A percentile compares a stretch with the other conserved stretches of the same genome.
These are phyloP conservation scores for Trametes sanguinea DNA, from an alignment of 768 basidiomycete species.

Conservation along the genomic window DNA sequence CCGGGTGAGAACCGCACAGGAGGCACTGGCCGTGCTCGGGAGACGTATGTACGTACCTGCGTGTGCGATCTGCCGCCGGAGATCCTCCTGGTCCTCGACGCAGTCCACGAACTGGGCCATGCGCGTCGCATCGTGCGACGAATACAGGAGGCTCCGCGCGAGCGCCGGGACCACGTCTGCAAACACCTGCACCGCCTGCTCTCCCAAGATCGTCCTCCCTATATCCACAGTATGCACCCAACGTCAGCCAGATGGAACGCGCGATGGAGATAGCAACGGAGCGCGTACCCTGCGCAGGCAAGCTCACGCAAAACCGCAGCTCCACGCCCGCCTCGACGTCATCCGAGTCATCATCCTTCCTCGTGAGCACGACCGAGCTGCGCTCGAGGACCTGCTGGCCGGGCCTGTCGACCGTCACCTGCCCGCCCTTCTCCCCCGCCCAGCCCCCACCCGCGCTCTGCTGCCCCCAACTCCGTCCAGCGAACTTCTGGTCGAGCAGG, in stretches of 20 bases:
- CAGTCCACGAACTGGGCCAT: conserved; percentile 17
- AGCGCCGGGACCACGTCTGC: conserved; percentile 6
- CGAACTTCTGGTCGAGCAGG: background rate
- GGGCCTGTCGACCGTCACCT: conserved; percentile 16
- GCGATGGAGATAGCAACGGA: too few relatives aligned
- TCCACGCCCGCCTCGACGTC: conserved; percentile 11
- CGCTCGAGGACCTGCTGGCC: conserved; percentile 25
- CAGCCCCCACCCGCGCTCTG: background rate
- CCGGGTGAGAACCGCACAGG: too few relatives aligned
- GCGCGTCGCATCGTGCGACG: background rate
- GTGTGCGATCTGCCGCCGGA: conserved; percentile 8
- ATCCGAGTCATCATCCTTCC: background rate
- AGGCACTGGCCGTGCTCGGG: too few relatives aligned
- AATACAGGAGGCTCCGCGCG: conserved; percentile 2
- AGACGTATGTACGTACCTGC: too few relatives aligned
- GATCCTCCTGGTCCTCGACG: conserved; percentile 19
- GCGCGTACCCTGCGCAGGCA: conserved; percentile 14
- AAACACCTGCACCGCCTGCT: conserved; percentile 9
- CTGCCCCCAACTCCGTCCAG: background rate
- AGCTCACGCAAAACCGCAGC: conserved; percentile 18
- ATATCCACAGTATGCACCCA: background rate
- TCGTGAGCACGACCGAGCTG: conserved; percentile 9
- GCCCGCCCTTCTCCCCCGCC: conserved; percentile 19
- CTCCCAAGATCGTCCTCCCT: conserved; percentile 18
- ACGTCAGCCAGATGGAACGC: background rate